Evolutionary conservation across 495 filamentous ascomycete genomes (phyloP).

Genomic region (Xylaria sp.): DNA sequence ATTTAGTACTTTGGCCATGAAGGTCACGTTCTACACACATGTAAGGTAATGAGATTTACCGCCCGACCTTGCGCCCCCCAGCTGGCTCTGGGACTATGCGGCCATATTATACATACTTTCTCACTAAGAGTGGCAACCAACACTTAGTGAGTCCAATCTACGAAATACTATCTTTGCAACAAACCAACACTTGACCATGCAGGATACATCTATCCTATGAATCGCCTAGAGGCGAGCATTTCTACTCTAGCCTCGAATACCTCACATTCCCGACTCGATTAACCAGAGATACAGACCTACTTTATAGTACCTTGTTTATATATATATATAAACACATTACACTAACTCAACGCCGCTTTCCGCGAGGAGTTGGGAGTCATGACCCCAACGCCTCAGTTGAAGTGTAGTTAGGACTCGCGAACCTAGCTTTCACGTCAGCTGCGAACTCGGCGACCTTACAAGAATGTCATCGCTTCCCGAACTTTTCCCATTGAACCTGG

Average conservation of each 20-base stretch:
- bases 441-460: neutral
- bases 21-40: neutral
- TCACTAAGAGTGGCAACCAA: neutral
- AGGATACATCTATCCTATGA: neutral
- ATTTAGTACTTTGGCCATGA: neutral
- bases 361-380: neutral
- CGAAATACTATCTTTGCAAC: neutral
- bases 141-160: neutral
- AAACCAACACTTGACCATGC: neutral
- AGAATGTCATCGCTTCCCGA: neutral
- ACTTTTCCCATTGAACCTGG: neutral
- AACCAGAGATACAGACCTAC: neutral
- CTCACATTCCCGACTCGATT: neutral
- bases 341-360: neutral
- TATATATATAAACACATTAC: neutral
- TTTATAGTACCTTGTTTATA: neutral
- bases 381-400: neutral
- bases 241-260: neutral
- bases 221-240: neutral
- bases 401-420: neutral
- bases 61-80: neutral
- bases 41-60: neutral
- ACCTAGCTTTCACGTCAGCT: neutral
- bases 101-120: neutral
- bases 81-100: neutral